Evolutionary conservation across 768 basidiomycete genomes (phyloP), one percentile per base, ranked within the genome.

Genomic region (Jaapia argillacea): DNA sequence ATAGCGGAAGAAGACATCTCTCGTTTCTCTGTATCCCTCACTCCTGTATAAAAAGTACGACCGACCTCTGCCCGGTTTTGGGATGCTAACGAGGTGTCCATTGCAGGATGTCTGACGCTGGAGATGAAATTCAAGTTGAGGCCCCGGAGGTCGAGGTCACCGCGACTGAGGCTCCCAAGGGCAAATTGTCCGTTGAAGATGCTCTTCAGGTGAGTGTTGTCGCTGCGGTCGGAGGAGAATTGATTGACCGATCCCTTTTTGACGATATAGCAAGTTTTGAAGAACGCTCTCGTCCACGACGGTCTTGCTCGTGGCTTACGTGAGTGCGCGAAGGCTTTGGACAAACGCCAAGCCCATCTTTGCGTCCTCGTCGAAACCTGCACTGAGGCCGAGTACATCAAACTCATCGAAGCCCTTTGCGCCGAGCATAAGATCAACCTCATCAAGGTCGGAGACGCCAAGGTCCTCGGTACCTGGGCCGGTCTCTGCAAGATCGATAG

Each of bases 401-500:
- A 97, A 75, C 89, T 99, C 72, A 96, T 99, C 54, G 93, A 97
- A 71, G 94, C 94, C 41, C 90, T 99, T 61, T 98, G 94, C 64
- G 86, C 90, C 50, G 92, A 96, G 72, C 93, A 98, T 81, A 94
- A 93, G 69, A 97, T 98, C 72, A 91, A 92, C 75, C 72, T 99
- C 51, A 97, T 99, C 88, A 98, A 97, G 72, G 89, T 93, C 53
- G 88, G 88, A 56, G 94, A 98, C 66, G 85, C 90, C 59, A 99
- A 99, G 71, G 80, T 94, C 52, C 85, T 99, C 59, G 94, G 94
- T 26, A 89, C 85, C 54, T 98, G 94, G 94, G 92, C 90, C 55
- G 93, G 94, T 59, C 79, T 99, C 49, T 97, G 94, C 84, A 99
- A 99, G 77, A 93, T 98, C 65, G 94, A 99, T 72, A 81, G 90